These are phyloP conservation scores for Bocquillonia castaneifolia DNA, from an alignment of 441 rosid genomes.

Conservation along the genomic window DNA sequence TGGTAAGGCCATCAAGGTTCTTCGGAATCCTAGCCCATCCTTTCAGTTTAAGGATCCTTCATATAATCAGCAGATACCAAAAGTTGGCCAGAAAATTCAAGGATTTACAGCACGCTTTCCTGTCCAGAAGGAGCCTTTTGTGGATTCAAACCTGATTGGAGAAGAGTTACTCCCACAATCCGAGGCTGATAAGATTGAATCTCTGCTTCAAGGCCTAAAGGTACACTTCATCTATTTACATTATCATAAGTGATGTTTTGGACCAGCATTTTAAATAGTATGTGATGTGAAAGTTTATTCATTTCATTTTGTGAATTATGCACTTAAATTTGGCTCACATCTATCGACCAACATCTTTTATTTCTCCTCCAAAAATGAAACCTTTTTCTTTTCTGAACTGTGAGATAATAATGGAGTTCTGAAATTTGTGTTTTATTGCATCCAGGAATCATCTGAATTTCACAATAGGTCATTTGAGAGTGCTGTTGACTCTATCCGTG, in stretches of 20 bases:
- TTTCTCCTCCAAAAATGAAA: background rate
- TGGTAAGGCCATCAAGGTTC: conserved; percentile 94
- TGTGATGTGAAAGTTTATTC: conserved; percentile 6
- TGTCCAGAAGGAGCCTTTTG: conserved; percentile 49
- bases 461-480: conserved; percentile 88
- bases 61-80: conserved; percentile 46
- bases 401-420: background rate
- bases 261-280: conserved; percentile 1
- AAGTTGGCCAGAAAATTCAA: conserved; percentile 50
- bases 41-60: conserved; percentile 57
- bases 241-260: conserved; percentile 3
- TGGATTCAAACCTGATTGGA: conserved; percentile 46
- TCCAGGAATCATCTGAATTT: conserved; percentile 88
- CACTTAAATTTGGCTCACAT: background rate
- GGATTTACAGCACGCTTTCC: conserved; percentile 50
- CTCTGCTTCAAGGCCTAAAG: conserved; percentile 84
- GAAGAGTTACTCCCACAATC: conserved; percentile 88
- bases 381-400: background rate
- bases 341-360: background rate
- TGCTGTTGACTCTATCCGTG: conserved; percentile 80
- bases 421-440: conserved; percentile 12
- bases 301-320: conserved; percentile 2
- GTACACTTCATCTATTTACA: conserved; percentile 30
- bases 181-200: conserved; percentile 93
- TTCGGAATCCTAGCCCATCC: conserved; percentile 78